Base-by-base conservation (phyloP, 768 basidiomycete species). In the Mycena sanguinolenta region DNA sequence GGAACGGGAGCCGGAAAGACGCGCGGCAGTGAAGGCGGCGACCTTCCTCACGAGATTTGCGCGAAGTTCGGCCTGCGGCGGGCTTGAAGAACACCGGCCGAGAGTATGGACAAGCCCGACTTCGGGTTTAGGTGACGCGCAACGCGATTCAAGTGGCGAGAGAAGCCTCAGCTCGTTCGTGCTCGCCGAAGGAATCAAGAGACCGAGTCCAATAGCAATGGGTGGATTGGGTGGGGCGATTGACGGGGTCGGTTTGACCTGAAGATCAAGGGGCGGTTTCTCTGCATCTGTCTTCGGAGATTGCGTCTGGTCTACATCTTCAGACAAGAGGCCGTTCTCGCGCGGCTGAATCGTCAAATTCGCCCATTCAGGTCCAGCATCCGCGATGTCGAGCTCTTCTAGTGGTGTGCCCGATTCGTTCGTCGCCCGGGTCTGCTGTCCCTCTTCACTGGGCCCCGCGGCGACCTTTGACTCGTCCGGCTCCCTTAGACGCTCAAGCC, bases 21-120 rank as follows among this genome's bases (percentile, higher is more conserved):
- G 72, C 16, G 69, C 62, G 27, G 69, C 63, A 36, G 72, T 73
- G 62, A 73, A 68, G 65, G 50, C 62, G 13, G 39, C 4, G 44
- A 73, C 55, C 27, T 57, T 52, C 38, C 42, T 61, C 10, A 73
- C 44, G 65, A 73, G n/a, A 7, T 55, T 62, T 13, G 69, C 49
- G 27, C 72, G 72, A 21, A 73, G 49, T 44, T 66, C 27, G 44
- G 53, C 27, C 19, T 58, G 60, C 17, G 28, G 53, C 3, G 52
- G 9, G 21, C 32, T 16, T 58, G 55, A 58, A 58, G 55, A 55
- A 36, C 19, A 13, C 21, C 32, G 12, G 10, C 30, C 34, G 14
- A 4, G 13, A 25, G 59, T n/a, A 60, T 4, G 59, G 30, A 34
- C 10, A 17, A 44, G 27, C 44, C 46, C 67, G 44, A 63, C 8